These are phyloP conservation scores for Hanseniaspora singularis DNA, from an alignment of 805 yeast species.

Conservation along the genomic window DNA sequence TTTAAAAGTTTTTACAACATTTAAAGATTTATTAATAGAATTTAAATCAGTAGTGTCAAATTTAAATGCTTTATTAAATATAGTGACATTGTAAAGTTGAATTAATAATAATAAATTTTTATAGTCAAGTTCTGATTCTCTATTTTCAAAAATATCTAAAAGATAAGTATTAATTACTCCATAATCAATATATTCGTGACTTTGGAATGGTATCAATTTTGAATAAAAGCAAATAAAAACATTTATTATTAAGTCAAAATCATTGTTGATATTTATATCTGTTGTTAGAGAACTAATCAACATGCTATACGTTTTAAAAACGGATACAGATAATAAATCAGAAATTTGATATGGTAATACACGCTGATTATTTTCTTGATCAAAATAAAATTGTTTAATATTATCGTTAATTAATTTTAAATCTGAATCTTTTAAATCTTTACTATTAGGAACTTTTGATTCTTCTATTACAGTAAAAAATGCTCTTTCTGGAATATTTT, in stretches of 20 bases:
- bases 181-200: slow-evolving; percentile 1
- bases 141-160: not conserved
- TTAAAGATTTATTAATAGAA: slow-evolving; percentile 6
- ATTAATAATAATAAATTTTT: not conserved
- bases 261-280: not conserved
- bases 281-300: not conserved
- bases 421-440: slow-evolving; percentile 14
- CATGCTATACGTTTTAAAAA: not conserved
- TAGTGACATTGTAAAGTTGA: not conserved
- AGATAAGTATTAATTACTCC: not conserved
- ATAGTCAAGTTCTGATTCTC: not conserved
- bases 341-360: slow-evolving; percentile 8
- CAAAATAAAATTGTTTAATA: not conserved
- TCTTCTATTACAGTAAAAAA: slow-evolving; percentile 40
- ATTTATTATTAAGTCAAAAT: not conserved
- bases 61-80: slow-evolving; percentile 8
- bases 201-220: slow-evolving; percentile 2
- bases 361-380: not conserved
- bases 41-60: not conserved
- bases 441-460: slow-evolving; percentile 22
- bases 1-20: slow-evolving; percentile 12
- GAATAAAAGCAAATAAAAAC: not conserved
- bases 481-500: slow-evolving; percentile 51
- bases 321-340: not conserved
- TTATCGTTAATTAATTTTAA: not conserved